Conservation (phyloP, 495 filamentous ascomycete genomes). For the Pyrenopolyporus hunteri region DNA sequence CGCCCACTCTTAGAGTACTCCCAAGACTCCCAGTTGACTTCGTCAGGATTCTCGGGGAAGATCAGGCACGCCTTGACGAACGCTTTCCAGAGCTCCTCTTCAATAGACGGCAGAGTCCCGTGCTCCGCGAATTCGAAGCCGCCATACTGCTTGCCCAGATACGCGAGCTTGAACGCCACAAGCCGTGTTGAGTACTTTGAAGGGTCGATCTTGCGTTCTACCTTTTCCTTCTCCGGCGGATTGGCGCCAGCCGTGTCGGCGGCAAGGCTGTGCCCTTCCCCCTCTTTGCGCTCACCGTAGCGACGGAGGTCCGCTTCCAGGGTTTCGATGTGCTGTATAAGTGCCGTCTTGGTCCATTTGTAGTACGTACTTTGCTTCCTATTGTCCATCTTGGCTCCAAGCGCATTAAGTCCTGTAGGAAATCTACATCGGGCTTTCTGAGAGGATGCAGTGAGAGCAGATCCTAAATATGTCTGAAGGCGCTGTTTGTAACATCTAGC, state of each 20-base stretch:
- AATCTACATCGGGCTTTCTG: conserved; percentile 24
- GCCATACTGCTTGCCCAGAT: conserved; percentile 88
- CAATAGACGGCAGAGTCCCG: conserved; percentile 75
- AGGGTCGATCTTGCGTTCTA: conserved; percentile 67
- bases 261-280: neutral
- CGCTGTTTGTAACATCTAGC: conserved; percentile 29
- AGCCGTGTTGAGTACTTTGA: conserved; percentile 80
- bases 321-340: conserved; percentile 68
- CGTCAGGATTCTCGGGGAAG: conserved; percentile 63
- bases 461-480: conserved; percentile 15
- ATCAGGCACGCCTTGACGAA: conserved; percentile 80
- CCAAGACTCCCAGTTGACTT: conserved; percentile 73
- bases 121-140: conserved; percentile 83
- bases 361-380: conserved; percentile 40
- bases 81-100: conserved; percentile 91
- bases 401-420: conserved; percentile 15
- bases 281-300: conserved; percentile 42
- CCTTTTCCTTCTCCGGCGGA: conserved; percentile 46
- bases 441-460: conserved; percentile 7
- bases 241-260: conserved; percentile 8
- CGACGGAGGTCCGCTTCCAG: conserved; percentile 66
- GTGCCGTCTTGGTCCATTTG: conserved; percentile 67
- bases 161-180: conserved; percentile 92
- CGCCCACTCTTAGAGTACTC: conserved; percentile 94
- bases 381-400: conserved; percentile 39